Evolutionary conservation across 2,329 filamentous ascomycete genomes (phyloP).

Genomic region (Xylariaceae sp.): DNA sequence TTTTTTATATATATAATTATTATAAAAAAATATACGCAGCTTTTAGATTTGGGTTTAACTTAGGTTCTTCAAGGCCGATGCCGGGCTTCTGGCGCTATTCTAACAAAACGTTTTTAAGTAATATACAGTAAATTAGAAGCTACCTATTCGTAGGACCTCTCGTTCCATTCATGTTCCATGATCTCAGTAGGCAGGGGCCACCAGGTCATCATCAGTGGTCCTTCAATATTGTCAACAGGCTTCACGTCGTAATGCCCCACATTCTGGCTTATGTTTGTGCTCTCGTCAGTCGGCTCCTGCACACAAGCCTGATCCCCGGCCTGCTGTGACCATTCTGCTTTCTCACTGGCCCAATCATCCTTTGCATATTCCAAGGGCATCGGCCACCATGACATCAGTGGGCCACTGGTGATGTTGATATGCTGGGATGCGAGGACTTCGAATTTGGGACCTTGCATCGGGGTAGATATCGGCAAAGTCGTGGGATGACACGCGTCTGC

Average conservation of each 20-base stretch:
- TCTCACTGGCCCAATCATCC: conserved; percentile 21
- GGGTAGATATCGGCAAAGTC: background rate
- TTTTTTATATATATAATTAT: no score
- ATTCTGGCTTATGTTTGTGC: conserved; percentile 2
- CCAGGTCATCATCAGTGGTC: conserved; percentile 27
- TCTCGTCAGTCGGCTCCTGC: conserved; percentile 1
- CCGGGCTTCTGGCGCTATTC: no score
- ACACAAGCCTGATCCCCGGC: background rate
- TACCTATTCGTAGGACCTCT: conserved; percentile 32
- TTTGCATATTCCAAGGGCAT: conserved; percentile 22
- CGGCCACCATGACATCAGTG: conserved; percentile 31
- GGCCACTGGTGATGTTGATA: conserved; percentile 18
- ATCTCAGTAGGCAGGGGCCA: conserved; percentile 21
- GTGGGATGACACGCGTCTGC: background rate
- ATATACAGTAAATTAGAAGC: no score
- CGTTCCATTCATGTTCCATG: conserved; percentile 25
- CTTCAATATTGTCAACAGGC: conserved; percentile 20
- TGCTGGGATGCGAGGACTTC: conserved; percentile 4
- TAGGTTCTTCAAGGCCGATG: no score
- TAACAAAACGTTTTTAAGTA: no score
- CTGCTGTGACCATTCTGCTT: conserved; percentile 8
- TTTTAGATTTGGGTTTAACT: no score
- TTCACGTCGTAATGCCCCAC: conserved; percentile 4
- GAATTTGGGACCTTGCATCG: conserved; percentile 1
- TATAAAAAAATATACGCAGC: no score